phyloP scores from a whole-genome alignment of 768 basidiomycete species.

The Artomyces pyxidatus region DNA sequence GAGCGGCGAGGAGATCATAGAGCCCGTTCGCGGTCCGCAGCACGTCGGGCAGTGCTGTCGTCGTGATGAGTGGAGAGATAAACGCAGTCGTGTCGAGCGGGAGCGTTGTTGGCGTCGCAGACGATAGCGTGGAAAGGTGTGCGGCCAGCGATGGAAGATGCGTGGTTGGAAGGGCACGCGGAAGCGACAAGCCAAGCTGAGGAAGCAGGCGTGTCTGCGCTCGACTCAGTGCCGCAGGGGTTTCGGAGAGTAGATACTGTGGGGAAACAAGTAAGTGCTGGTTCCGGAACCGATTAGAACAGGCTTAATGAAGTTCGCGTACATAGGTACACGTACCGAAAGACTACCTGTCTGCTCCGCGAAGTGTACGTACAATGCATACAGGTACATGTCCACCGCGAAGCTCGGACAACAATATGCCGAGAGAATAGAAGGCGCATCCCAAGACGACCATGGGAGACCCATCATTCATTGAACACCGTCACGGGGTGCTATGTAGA shows the following conservation, averaged over 20 bases:
- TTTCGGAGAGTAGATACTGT: constrained; percentile 14
- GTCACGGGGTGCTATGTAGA: too few relatives aligned
- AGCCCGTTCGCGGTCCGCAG: constrained; percentile 39
- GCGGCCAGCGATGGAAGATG: constrained; percentile 22
- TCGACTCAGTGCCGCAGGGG: constrained; percentile 22
- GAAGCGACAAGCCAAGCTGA: constrained; percentile 11
- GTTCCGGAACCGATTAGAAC: too few relatives aligned
- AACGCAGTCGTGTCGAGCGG: background rate
- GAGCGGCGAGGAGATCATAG: constrained; percentile 33
- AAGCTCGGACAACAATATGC: too few relatives aligned
- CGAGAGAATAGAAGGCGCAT: too few relatives aligned
- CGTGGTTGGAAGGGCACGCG: constrained; percentile 1
- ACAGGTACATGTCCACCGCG: too few relatives aligned
- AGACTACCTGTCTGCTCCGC: too few relatives aligned
- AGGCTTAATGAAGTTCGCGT: too few relatives aligned
- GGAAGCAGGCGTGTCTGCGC: constrained; percentile 17
- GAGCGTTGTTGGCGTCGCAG: constrained; percentile 28
- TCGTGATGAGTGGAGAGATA: constrained; percentile 1
- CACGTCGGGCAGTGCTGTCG: constrained; percentile 25
- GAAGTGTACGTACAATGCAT: too few relatives aligned
- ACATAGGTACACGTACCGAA: too few relatives aligned
- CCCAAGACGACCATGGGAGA: too few relatives aligned
- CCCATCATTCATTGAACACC: too few relatives aligned
- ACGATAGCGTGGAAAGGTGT: constrained; percentile 29
- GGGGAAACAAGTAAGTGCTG: too few relatives aligned